These are phyloP conservation scores for Nitzschia putrida DNA, from an alignment of 108 stramenopile genomes.

Conservation along the genomic window DNA sequence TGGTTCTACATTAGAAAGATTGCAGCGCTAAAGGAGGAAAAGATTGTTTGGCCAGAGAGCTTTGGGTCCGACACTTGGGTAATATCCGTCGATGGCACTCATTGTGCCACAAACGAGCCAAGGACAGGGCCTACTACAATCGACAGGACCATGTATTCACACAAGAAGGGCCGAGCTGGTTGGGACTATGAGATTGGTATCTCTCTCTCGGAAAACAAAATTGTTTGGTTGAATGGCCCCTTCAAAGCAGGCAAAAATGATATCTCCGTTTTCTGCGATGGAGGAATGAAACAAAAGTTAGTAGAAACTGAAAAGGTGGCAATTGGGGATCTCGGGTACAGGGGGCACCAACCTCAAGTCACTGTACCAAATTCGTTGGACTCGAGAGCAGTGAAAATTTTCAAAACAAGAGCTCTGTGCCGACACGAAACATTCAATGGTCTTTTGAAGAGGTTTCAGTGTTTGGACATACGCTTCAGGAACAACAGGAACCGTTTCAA, in stretches of 20 bases:
- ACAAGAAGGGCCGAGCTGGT: slow-evolving; percentile 38
- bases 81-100: slow-evolving; percentile 22
- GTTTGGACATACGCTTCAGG: slow-evolving; percentile 11
- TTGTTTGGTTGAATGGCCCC: slow-evolving; percentile 55
- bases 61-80: background rate
- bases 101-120: slow-evolving; percentile 13
- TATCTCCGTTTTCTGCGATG: slow-evolving; percentile 30
- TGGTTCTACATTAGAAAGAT: slow-evolving; percentile 6
- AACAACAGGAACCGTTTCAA: background rate
- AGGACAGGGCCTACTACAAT: background rate
- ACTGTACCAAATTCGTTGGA: slow-evolving; percentile 8
- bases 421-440: slow-evolving; percentile 47
- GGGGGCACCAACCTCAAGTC: background rate
- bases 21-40: slow-evolving; percentile 9
- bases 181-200: slow-evolving; percentile 37
- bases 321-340: slow-evolving; percentile 34
- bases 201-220: slow-evolving; percentile 15
- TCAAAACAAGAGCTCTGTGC: slow-evolving; percentile 22
- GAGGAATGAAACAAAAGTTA: slow-evolving; percentile 2
- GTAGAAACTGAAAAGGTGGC: background rate
- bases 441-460: slow-evolving; percentile 17
- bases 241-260: slow-evolving; percentile 37
- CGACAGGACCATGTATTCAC: slow-evolving; percentile 33
- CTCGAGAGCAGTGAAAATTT: background rate
- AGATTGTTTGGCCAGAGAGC: slow-evolving; percentile 28